Evolutionary conservation across 2,329 filamentous ascomycete species (phyloP).

Genomic region (Fusarium neocosmosporiellum): DNA sequence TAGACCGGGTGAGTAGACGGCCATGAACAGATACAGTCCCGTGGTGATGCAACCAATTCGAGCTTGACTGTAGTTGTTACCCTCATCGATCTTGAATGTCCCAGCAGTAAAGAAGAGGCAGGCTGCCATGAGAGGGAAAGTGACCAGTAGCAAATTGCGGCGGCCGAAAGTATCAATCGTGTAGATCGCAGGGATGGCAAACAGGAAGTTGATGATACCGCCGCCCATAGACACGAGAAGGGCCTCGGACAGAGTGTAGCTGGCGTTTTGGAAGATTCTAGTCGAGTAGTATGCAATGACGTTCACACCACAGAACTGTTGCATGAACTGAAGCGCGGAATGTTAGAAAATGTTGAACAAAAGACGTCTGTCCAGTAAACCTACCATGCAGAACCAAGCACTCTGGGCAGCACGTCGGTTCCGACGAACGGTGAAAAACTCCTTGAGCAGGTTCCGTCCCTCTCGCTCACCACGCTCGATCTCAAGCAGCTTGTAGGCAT

Average conservation of each 20-base stretch:
- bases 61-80: neutral
- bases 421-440: conserved; percentile 52
- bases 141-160: conserved; percentile 65
- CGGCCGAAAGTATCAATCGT: conserved; percentile 70
- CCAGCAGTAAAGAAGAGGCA: conserved; percentile 65
- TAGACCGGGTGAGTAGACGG: conserved; percentile 61
- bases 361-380: neutral
- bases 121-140: conserved; percentile 68
- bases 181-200: conserved; percentile 67
- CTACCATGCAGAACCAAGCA: conserved; percentile 52
- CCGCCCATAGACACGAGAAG: conserved; percentile 67
- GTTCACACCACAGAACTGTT: conserved; percentile 59
- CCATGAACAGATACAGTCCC: conserved; percentile 55
- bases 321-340: conserved; percentile 43
- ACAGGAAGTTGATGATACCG: conserved; percentile 67
- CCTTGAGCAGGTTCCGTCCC: conserved; percentile 47
- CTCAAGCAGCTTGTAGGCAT: conserved; percentile 55
- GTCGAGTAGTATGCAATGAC: conserved; percentile 68
- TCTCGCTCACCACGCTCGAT: conserved; percentile 45
- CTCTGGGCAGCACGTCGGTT: conserved; percentile 52
- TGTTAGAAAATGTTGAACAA: neutral
- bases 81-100: conserved; percentile 55
- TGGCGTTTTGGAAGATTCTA: conserved; percentile 54
- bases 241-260: conserved; percentile 54
- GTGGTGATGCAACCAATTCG: conserved; percentile 50